A percentile compares a stretch with the other conserved stretches of the same genome.
phyloP scores from a whole-genome alignment of 257 asterid genomes.

The Paraleonurus japonicus region DNA sequence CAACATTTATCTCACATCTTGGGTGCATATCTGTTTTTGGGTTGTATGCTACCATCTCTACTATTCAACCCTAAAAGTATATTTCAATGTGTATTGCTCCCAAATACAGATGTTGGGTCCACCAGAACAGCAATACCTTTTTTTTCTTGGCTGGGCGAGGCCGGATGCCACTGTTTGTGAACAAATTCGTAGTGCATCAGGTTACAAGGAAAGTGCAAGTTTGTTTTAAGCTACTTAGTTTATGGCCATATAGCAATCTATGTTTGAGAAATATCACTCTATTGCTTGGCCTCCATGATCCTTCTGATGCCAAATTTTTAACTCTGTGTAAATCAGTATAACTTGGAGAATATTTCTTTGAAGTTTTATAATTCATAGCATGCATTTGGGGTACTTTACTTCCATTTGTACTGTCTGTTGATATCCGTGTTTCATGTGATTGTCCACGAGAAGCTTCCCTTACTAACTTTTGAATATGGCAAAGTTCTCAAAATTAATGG shows the following conservation, averaged over 20 bases:
- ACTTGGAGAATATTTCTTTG: background rate
- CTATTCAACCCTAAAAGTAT: background rate
- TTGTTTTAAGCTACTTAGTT: background rate
- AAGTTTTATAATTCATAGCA: background rate
- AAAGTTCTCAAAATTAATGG: background rate
- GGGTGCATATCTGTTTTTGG: background rate
- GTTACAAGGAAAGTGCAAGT: background rate
- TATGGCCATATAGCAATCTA: background rate
- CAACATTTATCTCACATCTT: background rate
- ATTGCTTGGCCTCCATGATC: conserved; percentile 1
- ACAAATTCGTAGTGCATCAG: background rate
- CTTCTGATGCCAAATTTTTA: background rate
- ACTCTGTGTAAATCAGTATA: background rate
- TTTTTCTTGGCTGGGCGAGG: background rate
- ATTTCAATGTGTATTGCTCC: background rate
- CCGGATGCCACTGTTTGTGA: background rate
- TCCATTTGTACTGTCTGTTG: too few relatives aligned
- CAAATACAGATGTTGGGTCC: background rate
- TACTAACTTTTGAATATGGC: background rate
- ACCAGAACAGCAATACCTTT: background rate
- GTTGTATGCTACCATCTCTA: background rate
- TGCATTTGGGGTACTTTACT: background rate
- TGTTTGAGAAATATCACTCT: background rate
- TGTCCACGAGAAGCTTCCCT: background rate
- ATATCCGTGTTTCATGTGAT: background rate